Evolutionary conservation across 306 rosid genomes (phyloP).

Genomic region (Prunus salicina): DNA sequence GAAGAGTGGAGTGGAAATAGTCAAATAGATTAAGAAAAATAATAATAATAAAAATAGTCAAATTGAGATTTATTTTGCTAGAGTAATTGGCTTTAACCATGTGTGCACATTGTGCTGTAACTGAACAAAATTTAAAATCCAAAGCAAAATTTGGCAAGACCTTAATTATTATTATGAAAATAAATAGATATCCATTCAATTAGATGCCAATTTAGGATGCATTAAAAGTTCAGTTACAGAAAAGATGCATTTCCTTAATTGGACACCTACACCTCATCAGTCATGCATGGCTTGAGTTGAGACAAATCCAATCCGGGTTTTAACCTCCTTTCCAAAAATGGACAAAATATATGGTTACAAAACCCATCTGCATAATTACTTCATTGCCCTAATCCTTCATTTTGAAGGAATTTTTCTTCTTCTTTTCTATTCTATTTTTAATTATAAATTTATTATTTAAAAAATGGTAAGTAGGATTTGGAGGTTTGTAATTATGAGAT

Average conservation of each 20-base stretch:
- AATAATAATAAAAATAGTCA: background rate
- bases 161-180: slow-evolving; percentile 12
- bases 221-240: slow-evolving; percentile 21
- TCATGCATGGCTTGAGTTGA: slow-evolving; percentile 14
- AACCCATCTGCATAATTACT: background rate
- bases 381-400: slow-evolving; percentile 14
- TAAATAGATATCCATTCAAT: slow-evolving; percentile 12
- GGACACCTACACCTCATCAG: background rate
- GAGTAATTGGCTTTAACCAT: slow-evolving; percentile 1
- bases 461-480: background rate
- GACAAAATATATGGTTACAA: slow-evolving; percentile 20
- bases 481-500: slow-evolving; percentile 1
- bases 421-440: background rate
- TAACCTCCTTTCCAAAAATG: slow-evolving; percentile 12
- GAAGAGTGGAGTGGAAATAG: background rate
- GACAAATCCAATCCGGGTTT: slow-evolving; percentile 22
- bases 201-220: slow-evolving; percentile 19
- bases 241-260: slow-evolving; percentile 10
- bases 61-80: background rate
- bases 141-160: background rate
- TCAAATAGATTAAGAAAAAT: background rate
- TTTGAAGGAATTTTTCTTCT: background rate
- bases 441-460: background rate
- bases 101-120: background rate
- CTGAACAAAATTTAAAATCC: background rate